These are phyloP conservation scores for Multifurca ochricompacta DNA, from an alignment of 768 basidiomycete genomes.

Conservation along the genomic window DNA sequence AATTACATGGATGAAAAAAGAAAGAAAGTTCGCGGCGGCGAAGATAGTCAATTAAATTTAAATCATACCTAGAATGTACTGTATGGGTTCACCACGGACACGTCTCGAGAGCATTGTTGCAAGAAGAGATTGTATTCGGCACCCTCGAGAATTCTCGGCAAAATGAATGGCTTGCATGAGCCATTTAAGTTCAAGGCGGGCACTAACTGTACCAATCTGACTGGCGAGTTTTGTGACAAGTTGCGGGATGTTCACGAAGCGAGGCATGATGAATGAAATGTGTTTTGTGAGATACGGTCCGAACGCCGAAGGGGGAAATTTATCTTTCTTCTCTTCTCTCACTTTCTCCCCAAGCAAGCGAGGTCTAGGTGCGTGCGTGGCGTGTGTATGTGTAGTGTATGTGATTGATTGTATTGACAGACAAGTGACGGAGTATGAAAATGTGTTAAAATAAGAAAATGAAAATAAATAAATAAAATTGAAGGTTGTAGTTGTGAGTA, in stretches of 20 bases:
- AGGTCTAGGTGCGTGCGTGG: too few relatives aligned
- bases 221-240: constrained; percentile 28
- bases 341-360: too few relatives aligned
- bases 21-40: too few relatives aligned
- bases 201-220: constrained; percentile 30
- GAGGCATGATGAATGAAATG: constrained; percentile 3
- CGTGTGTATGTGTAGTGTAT: too few relatives aligned
- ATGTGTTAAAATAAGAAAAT: too few relatives aligned
- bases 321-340: too few relatives aligned
- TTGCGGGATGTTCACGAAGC: neutral
- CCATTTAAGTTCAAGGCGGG: constrained; percentile 43
- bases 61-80: constrained; percentile 78
- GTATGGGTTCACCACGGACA: constrained; percentile 67
- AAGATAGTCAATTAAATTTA: too few relatives aligned
- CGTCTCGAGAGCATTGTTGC: constrained; percentile 50
- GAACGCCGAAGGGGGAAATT: constrained; percentile 1
- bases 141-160: neutral
- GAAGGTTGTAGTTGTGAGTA: too few relatives aligned
- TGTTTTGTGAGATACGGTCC: neutral
- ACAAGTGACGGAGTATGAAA: too few relatives aligned
- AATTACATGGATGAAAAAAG: neutral
- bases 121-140: constrained; percentile 28
- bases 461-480: too few relatives aligned
- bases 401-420: too few relatives aligned
- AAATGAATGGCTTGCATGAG: constrained; percentile 31